phyloP scores from a whole-genome alignment of 257 asterid species.

The Nicotiana attenuata region DNA sequence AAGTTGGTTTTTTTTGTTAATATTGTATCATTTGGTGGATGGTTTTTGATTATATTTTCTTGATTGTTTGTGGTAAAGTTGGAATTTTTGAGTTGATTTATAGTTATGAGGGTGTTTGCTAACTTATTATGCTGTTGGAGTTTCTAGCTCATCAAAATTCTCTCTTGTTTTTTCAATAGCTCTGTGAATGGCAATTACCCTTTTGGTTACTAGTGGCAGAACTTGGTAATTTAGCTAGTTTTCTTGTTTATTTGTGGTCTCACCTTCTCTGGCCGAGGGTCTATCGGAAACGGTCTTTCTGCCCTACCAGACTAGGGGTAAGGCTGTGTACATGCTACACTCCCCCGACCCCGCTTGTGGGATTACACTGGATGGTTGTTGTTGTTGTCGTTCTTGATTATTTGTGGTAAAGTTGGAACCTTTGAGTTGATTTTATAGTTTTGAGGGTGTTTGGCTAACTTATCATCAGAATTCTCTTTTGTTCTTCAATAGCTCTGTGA shows the following conservation, averaged over 20 bases:
- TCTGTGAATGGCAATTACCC: not conserved
- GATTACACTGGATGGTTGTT: too few relatives aligned
- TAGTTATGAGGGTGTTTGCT: not conserved
- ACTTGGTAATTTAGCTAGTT: not conserved
- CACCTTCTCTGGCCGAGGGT: too few relatives aligned
- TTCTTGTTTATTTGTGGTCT: not conserved
- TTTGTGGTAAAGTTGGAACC: constrained; percentile 2
- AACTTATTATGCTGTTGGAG: not conserved
- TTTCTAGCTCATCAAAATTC: not conserved
- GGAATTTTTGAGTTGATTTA: not conserved
- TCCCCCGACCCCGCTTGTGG: too few relatives aligned
- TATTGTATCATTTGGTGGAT: too few relatives aligned
- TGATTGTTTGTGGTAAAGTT: not conserved
- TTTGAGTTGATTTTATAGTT: not conserved
- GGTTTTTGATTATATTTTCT: not conserved
- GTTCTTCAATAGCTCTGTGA: not conserved
- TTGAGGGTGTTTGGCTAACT: not conserved
- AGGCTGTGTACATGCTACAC: too few relatives aligned
- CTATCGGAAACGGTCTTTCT: too few relatives aligned
- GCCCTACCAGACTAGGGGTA: too few relatives aligned
- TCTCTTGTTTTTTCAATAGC: not conserved
- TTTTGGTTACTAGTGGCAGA: not conserved
- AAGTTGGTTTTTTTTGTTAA: not conserved
- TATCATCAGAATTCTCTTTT: not conserved
- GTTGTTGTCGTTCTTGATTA: not conserved